These are phyloP conservation scores for Sarocladium kiliense DNA, from an alignment of 2,329 filamentous ascomycete species.

Conservation along the genomic window DNA sequence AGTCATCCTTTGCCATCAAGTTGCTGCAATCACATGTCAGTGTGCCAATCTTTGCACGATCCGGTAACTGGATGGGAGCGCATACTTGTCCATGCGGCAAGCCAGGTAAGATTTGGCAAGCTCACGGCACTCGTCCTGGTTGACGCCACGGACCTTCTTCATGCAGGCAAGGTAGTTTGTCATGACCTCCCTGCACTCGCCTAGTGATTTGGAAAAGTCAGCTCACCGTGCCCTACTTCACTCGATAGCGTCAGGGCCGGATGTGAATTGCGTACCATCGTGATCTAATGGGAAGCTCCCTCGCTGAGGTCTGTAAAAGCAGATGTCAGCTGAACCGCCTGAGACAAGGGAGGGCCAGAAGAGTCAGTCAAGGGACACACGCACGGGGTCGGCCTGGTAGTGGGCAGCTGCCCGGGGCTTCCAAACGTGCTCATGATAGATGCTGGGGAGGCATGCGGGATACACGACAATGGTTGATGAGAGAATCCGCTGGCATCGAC, in stretches of 20 bases:
- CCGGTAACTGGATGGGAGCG: neutral
- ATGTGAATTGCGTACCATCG: constrained; percentile 48
- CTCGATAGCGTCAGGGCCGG: constrained; percentile 4
- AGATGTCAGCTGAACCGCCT: constrained; percentile 4
- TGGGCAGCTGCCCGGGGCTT: constrained; percentile 62
- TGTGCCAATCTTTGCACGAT: neutral
- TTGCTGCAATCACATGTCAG: constrained; percentile 53
- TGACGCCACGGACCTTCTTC: constrained; percentile 75
- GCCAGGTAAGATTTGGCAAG: constrained; percentile 83
- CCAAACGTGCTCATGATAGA: constrained; percentile 59
- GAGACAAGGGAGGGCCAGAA: neutral
- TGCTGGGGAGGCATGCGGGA: constrained; percentile 3
- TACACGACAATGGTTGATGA: neutral
- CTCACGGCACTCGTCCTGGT: constrained; percentile 78
- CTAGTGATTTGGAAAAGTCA: constrained; percentile 34
- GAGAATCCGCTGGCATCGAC: neutral
- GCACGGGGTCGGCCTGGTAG: constrained; percentile 65
- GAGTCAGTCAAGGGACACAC: constrained; percentile 23
- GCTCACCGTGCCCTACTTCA: neutral
- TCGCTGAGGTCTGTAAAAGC: constrained; percentile 65
- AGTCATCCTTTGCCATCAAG: constrained; percentile 91
- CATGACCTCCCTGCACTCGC: constrained; percentile 92
- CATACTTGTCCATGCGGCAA: constrained; percentile 92
- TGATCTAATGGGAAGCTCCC: constrained; percentile 97
- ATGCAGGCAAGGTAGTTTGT: constrained; percentile 80